Percentiles rank a stretch among this genome's conserved stretches.
phyloP scores from a whole-genome alignment of 2,329 filamentous ascomycete genomes.

The Alternaria dauci region DNA sequence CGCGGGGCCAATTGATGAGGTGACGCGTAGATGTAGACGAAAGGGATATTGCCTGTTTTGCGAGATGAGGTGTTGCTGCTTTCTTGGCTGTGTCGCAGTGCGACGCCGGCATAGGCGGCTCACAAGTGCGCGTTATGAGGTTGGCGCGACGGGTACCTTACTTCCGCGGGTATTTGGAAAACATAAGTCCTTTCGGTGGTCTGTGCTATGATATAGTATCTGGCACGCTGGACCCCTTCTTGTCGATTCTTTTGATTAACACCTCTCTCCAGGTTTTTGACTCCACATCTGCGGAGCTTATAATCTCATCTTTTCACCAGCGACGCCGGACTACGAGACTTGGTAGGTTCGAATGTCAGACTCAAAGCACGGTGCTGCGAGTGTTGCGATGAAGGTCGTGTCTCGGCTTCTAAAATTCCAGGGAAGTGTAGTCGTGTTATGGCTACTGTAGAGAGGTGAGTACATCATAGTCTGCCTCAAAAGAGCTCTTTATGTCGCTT shows the following conservation, averaged over 20 bases:
- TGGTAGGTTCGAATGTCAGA: too few relatives aligned
- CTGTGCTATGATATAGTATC: neutral
- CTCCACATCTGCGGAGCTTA: too few relatives aligned
- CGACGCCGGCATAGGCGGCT: conserved; percentile 15
- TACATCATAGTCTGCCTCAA: neutral
- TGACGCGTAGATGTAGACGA: conserved; percentile 1
- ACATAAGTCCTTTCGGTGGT: neutral
- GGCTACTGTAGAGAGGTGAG: conserved; percentile 51
- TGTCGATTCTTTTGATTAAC: too few relatives aligned
- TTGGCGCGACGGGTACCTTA: neutral
- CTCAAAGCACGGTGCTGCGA: neutral
- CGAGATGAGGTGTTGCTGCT: neutral
- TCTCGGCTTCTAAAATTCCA: neutral
- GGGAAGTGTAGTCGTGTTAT: conserved; percentile 54
- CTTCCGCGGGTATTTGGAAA: neutral
- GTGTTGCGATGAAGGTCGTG: neutral
- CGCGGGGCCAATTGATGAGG: neutral
- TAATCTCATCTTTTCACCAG: too few relatives aligned
- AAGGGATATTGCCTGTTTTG: neutral
- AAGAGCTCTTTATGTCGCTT: neutral
- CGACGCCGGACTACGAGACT: too few relatives aligned
- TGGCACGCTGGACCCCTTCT: neutral
- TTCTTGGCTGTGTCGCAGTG: neutral
- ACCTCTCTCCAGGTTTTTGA: too few relatives aligned
- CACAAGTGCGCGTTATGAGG: neutral